Evolutionary conservation across 2,329 filamentous ascomycete genomes (phyloP), one percentile per base, ranked within the genome.

Genomic region (Cryphonectria japonica): DNA sequence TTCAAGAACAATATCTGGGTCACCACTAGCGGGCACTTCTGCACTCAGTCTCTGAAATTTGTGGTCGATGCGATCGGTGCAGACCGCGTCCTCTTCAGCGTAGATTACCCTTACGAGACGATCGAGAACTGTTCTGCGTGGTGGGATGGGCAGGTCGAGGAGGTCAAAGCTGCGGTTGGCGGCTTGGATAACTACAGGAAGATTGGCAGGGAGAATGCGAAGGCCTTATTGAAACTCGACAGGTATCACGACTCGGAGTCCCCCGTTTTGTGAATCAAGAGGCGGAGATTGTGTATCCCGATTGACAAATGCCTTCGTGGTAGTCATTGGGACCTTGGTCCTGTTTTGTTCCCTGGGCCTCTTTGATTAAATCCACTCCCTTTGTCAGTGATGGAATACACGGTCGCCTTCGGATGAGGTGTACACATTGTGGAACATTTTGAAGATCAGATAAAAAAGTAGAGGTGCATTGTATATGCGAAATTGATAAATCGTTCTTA

Each of bases 1-100:
- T 89, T 88, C 77, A 80, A 80, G 32, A 74, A 83, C 54, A 88
- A 88, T 76, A 79, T 89, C 70, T 89, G 85, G 84, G 83, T 88
- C 73, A 89, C 87, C 3, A 88, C 87, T 0, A 84, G 81, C 69
- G 87, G 87, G 0, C 84, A 88, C 75, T 89, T 88, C 74, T 87
- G 84, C 0, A 87, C 85, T 0, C 78, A 83, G 0, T 86, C 85
- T 0, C 77, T 88, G 61, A 80, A 87, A 72, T 88, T 82, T 67
- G 84, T 83, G 62, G 79, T 85, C 29, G 79, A 80, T 29, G 82
- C 87, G 73, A 78, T 88, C 39, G 82, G 85, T 9, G 78, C 84
- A 6, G 85, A 87, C 68, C 77, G 85, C 0, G 84, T 87, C 52
- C 73, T 87, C n/a, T 87, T 86, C 76, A 84, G 81, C 1, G 83